A percentile compares a stretch with the other conserved stretches of the same genome.
Evolutionary conservation across 176 grass and related monocot genomes (phyloP).

Genomic region (Thalia dealbata): DNA sequence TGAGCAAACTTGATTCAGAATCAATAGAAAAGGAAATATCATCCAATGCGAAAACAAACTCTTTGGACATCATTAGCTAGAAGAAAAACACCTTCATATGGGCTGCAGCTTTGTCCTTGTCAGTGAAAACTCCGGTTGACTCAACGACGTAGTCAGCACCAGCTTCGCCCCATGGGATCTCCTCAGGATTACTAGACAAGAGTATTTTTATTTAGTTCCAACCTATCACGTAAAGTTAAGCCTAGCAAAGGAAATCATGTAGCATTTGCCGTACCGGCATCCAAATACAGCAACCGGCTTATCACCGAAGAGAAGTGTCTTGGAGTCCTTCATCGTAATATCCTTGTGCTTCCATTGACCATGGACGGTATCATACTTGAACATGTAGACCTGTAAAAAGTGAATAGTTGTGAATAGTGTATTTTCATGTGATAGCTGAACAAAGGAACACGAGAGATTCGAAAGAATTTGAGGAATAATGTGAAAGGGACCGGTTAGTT

Average conservation of each 20-base stretch:
- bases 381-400: slow-evolving; percentile 45
- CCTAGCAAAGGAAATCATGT: not conserved
- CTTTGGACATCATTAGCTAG: not conserved
- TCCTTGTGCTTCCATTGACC: slow-evolving; percentile 45
- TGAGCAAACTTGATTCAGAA: too few relatives aligned
- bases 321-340: slow-evolving; percentile 43
- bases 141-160: slow-evolving; percentile 26
- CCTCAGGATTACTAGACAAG: slow-evolving; percentile 42
- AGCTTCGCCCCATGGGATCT: slow-evolving; percentile 47
- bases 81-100: not conserved
- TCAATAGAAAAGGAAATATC: not conserved
- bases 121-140: slow-evolving; percentile 3
- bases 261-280: slow-evolving; percentile 1
- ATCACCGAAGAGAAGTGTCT: slow-evolving; percentile 49
- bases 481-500: too few relatives aligned
- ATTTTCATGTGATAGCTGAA: too few relatives aligned
- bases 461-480: too few relatives aligned
- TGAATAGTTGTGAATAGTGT: too few relatives aligned
- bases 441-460: too few relatives aligned
- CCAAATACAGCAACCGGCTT: slow-evolving; percentile 42
- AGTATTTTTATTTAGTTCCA: not conserved
- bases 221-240: not conserved
- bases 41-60: not conserved
- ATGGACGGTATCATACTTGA: slow-evolving; percentile 54
- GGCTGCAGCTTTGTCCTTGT: not conserved